Base-by-base conservation (phyloP, 1,284 basidiomycete genomes). In the Boletus hoseneyae region DNA sequence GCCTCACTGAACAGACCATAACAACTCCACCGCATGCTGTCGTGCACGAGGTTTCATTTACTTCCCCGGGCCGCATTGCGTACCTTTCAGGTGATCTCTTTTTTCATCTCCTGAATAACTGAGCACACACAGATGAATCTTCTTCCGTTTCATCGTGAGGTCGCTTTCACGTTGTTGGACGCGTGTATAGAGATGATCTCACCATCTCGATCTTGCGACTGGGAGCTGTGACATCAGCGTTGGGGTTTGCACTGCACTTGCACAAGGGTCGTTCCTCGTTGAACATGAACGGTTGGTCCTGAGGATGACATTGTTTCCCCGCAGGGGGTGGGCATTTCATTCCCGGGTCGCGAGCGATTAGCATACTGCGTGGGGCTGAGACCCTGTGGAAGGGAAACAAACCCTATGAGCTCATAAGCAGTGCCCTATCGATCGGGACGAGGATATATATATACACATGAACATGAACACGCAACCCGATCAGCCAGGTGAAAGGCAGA, bases 11-110 rank as follows among this genome's bases (percentile, higher is more conserved):
- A 27, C 32, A 6, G 29, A 40, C 21, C 18, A 42, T 41, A 39
- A 30, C 38, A 39, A 56, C 57, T 44, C 50, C 57, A 58, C 47
- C 42, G 48, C 59, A 51, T 59, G 56, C 37, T 35, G 42, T 37
- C 39, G 40, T 48, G 56, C 61, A 60, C 58, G 58, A 59, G 61
- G 50, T 53, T 53, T 42, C 35, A 59, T 52, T 53, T 50, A 43
- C 50, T 45, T 45, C 50, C 58, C 40, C 57, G 57, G 59, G 53
- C 54, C 50, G 57, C 39, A 44, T 35, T 42, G 41, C 23, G 56
- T 59, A 11, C 52, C 58, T 60, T 16, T 42, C 37, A 43, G 49
- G 39, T 54, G 41, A 48, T 57, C 47, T 43, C n/a, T 25, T 25
- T 25, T 21, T 12, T 25, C 46, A 53, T 43, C 27, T 40, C 48